These are phyloP conservation scores for Leptosphaerulina australis DNA, from an alignment of 2,329 filamentous ascomycete species.

Conservation along the genomic window DNA sequence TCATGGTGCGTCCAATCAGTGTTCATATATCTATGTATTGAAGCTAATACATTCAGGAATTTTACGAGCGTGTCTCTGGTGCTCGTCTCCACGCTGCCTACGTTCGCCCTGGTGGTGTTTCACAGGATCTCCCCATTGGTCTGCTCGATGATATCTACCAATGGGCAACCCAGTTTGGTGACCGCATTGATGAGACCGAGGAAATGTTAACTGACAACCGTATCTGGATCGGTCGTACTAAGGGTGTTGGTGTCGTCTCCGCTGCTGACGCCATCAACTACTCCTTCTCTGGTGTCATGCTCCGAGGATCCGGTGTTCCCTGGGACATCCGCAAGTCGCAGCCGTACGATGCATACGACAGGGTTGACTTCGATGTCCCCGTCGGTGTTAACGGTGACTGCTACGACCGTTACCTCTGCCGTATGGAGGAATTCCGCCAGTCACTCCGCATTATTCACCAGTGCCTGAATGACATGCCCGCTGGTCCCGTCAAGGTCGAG, in stretches of 20 bases:
- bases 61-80: constrained; percentile 98
- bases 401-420: constrained; percentile 98
- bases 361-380: constrained; percentile 97
- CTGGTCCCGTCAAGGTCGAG: constrained; percentile 91
- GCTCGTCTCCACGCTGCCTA: constrained; percentile 97
- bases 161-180: constrained; percentile 98
- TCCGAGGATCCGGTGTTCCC: constrained; percentile 92
- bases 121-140: constrained; percentile 91
- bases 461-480: constrained; percentile 98
- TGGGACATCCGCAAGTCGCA: constrained; percentile 97
- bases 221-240: constrained; percentile 95
- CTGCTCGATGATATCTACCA: constrained; percentile 99
- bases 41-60: constrained; percentile 70
- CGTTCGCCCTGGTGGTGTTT: constrained; percentile 93
- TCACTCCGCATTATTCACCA: constrained; percentile 98
- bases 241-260: constrained; percentile 87
- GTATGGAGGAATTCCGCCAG: constrained; percentile 99
- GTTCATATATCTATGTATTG: constrained; percentile 2
- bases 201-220: constrained; percentile 99
- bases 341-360: constrained; percentile 96
- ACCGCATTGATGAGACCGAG: constrained; percentile 98
- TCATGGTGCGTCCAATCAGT: constrained; percentile 72
- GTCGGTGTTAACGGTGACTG: constrained; percentile 97
- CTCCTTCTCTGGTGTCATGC: constrained; percentile 96
- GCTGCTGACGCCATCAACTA: constrained; percentile 96